Percentiles rank a stretch among this genome's conserved stretches.
These are phyloP conservation scores for Teunomyces stri DNA, from an alignment of 805 yeast genomes.

Conservation along the genomic window DNA sequence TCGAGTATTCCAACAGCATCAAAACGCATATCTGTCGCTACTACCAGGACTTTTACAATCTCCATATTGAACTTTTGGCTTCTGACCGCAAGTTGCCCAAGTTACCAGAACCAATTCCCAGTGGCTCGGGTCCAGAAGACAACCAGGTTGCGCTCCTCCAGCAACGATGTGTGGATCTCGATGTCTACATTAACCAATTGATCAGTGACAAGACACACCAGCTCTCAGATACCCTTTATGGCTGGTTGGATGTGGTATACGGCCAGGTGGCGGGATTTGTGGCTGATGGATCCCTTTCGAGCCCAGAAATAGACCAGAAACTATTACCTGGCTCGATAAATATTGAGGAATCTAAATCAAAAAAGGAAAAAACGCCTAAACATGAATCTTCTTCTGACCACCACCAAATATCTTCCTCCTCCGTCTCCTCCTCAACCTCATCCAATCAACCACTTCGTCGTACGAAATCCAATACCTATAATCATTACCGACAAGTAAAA, in stretches of 20 bases:
- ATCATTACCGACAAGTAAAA: constrained; percentile 27
- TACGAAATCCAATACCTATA: constrained; percentile 27
- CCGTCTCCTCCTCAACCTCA: too few species aligned
- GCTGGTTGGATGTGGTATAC: constrained; percentile 27
- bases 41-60: constrained; percentile 50
- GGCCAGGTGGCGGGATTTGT: constrained; percentile 25
- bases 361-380: constrained; percentile 5
- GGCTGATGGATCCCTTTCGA: constrained; percentile 12
- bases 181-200: constrained; percentile 37
- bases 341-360: constrained; percentile 4
- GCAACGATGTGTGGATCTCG: constrained; percentile 40
- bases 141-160: constrained; percentile 19
- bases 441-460: constrained; percentile 16
- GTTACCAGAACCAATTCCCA: constrained; percentile 48
- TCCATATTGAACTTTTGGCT: constrained; percentile 33
- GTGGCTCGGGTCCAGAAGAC: constrained; percentile 14
- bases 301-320: constrained; percentile 21
- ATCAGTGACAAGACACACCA: constrained; percentile 29
- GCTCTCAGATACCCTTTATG: constrained; percentile 22
- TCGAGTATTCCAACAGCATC: constrained; percentile 31
- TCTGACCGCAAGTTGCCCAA: constrained; percentile 29
- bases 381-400: background rate
- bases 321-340: constrained; percentile 17
- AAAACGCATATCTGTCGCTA: constrained; percentile 44
- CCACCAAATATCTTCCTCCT: too few species aligned